Conservation (phyloP, 2,329 filamentous ascomycete genomes). For the Orbilia blumenaviensis region DNA sequence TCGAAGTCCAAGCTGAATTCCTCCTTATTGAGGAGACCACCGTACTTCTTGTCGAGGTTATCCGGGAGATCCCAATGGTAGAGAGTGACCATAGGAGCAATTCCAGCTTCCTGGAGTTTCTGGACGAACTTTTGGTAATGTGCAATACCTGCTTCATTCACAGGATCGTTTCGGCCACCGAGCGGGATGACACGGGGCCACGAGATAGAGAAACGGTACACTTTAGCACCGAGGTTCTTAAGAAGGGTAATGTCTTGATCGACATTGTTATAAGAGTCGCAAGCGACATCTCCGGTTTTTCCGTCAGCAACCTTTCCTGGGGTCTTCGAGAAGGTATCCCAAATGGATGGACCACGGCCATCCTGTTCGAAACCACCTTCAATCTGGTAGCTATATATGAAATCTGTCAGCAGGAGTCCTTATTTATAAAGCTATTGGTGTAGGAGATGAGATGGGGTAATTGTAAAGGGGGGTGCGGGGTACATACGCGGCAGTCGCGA, state of each 20-base stretch:
- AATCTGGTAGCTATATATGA: conserved; percentile 77
- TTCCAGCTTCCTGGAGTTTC: conserved; percentile 77
- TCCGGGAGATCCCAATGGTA: conserved; percentile 90
- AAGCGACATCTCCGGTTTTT: conserved; percentile 78
- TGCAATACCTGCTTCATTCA: conserved; percentile 80
- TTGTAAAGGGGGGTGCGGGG: conserved; percentile 1
- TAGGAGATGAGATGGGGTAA: not conserved
- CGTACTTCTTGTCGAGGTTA: conserved; percentile 79
- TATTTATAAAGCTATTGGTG: not conserved
- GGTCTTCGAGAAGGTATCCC: conserved; percentile 86
- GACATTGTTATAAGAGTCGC: conserved; percentile 85
- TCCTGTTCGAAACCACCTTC: conserved; percentile 79
- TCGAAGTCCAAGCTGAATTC: conserved; percentile 86
- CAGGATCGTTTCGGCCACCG: conserved; percentile 81
- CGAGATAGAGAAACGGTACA: conserved; percentile 85
- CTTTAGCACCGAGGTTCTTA: conserved; percentile 75
- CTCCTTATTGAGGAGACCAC: conserved; percentile 79
- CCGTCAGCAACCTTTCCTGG: conserved; percentile 84
- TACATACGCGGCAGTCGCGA: conserved; percentile 77
- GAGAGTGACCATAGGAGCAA: conserved; percentile 81
- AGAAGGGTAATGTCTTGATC: conserved; percentile 79
- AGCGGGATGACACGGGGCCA: conserved; percentile 86
- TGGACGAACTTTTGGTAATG: conserved; percentile 83
- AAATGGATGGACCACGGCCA: conserved; percentile 82
- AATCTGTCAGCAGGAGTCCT: conserved; percentile 15